A percentile compares a stretch with the other conserved stretches of the same genome.
These are phyloP conservation scores for Aspergillus aculeatus DNA, from an alignment of 2,329 filamentous ascomycete species.

Conservation along the genomic window DNA sequence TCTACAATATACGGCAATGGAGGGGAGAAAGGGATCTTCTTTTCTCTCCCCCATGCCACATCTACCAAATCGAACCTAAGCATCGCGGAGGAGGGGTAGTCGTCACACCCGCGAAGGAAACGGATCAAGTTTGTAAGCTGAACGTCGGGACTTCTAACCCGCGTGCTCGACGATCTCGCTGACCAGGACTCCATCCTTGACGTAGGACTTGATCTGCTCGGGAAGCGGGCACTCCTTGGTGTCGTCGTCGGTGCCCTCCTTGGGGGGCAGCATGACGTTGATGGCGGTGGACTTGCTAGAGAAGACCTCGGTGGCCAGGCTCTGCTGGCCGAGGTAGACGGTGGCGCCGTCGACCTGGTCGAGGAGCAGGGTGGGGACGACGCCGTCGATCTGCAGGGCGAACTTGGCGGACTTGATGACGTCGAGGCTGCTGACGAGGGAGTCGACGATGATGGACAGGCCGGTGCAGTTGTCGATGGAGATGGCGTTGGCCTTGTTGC, in stretches of 20 bases:
- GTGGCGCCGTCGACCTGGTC: slow-evolving; percentile 91
- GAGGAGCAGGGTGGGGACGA: slow-evolving; percentile 80
- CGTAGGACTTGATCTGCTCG: slow-evolving; percentile 81
- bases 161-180: slow-evolving; percentile 96
- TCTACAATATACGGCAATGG: neutral
- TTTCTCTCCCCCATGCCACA: neutral
- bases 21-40: neutral
- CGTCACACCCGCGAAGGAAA: neutral
- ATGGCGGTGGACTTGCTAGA: slow-evolving; percentile 83
- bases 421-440: slow-evolving; percentile 85
- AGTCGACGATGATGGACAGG: slow-evolving; percentile 82
- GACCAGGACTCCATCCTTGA: slow-evolving; percentile 73
- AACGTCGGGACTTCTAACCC: slow-evolving; percentile 53
- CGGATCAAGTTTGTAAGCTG: neutral
- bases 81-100: too few species aligned
- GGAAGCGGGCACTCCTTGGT: slow-evolving; percentile 85
- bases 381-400: slow-evolving; percentile 85
- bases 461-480: slow-evolving; percentile 87
- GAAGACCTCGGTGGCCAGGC: slow-evolving; percentile 75
- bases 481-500: slow-evolving; percentile 94
- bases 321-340: slow-evolving; percentile 81
- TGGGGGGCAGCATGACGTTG: slow-evolving; percentile 79
- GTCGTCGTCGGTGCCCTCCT: slow-evolving; percentile 68
- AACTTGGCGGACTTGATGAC: slow-evolving; percentile 95
- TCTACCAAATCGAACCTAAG: neutral